Evolutionary conservation across 129 eudicot species (phyloP), one percentile per base, ranked within the genome.

Genomic region (Artemisia argyi): DNA sequence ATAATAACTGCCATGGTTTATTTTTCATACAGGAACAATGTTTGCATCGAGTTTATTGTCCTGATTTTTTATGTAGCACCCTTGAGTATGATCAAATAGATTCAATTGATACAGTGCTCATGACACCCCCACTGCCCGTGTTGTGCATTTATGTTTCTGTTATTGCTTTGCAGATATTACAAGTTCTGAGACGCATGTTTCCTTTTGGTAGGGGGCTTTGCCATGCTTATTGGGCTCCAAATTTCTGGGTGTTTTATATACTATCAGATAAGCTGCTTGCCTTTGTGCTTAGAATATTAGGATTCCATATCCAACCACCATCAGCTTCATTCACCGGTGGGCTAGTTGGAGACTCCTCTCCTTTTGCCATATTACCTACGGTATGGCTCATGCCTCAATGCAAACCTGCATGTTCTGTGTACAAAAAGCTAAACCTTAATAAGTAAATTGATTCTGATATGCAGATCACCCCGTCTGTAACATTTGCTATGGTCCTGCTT

Each of bases 141-240:
- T 0, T 16, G 35, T 66, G 24, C 39, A 39, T 48, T 50, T 60
- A 53, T 72, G 54, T 54, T 28, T 73, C 20, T 52, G 64, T 69
- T 12, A 35, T 48, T 73, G n/a, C 64, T 65, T 76, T 85, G 86
- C 95, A 88, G 93, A 86, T 94, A 52, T 88, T 80, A 74, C 78
- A 82, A 83, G 94, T 94, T 51, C 57, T 94, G 56, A 80, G 70
- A 59, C 97, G 99, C 78, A 88, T 94, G 97, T 94, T 94, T 81
- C 99, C 99, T 69, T 94, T 94, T 78, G 97, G 99, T 35, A 81
- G 99, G 84, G 99, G 99, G 49, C 89, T 94, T 67, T 90, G 96
- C 77, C 99, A 94, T 83, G 99, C 99, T 61, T 94, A 90, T 63
- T 94, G 99, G 97, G 97, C 99, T 80, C 99, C 99, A 52, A 94